These are phyloP conservation scores for Globisporangium alternatum DNA, from an alignment of 352 stramenopile genomes.

Conservation along the genomic window DNA sequence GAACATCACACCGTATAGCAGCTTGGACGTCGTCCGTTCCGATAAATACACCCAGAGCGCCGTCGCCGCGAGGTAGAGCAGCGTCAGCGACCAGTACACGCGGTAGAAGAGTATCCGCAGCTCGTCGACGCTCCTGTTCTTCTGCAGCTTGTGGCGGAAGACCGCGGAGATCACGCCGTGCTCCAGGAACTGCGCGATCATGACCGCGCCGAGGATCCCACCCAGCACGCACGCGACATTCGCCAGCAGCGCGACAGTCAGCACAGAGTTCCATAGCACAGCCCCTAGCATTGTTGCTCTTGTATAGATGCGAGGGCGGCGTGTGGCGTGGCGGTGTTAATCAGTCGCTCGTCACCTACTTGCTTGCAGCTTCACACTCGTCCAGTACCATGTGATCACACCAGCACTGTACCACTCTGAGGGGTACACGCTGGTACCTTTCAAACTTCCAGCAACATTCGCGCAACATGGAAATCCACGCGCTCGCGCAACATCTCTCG, in stretches of 20 bases:
- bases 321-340: not conserved
- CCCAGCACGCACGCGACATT: slow-evolving; percentile 23
- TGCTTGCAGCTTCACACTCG: not conserved
- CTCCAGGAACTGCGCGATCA: slow-evolving; percentile 71
- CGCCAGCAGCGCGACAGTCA: slow-evolving; percentile 18
- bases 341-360: no score
- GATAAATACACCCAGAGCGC: slow-evolving; percentile 63
- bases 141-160: slow-evolving; percentile 49
- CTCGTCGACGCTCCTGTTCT: slow-evolving; percentile 26
- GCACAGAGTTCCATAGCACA: slow-evolving; percentile 13
- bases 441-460: slow-evolving; percentile 5
- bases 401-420: not conserved
- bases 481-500: slow-evolving; percentile 16
- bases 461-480: slow-evolving; percentile 6
- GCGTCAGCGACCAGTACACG: slow-evolving; percentile 52
- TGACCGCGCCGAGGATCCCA: slow-evolving; percentile 39
- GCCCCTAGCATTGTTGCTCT: slow-evolving; percentile 2
- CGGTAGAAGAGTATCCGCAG: slow-evolving; percentile 61
- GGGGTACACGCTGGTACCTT: slow-evolving; percentile 3
- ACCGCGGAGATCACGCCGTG: slow-evolving; percentile 51
- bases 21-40: slow-evolving; percentile 39
- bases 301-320: not conserved
- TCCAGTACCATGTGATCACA: not conserved
- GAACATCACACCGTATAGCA: slow-evolving; percentile 51
- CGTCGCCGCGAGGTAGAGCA: slow-evolving; percentile 35